These are phyloP conservation scores for Candida qinlingensis DNA, from an alignment of 805 yeast genomes.

Conservation along the genomic window DNA sequence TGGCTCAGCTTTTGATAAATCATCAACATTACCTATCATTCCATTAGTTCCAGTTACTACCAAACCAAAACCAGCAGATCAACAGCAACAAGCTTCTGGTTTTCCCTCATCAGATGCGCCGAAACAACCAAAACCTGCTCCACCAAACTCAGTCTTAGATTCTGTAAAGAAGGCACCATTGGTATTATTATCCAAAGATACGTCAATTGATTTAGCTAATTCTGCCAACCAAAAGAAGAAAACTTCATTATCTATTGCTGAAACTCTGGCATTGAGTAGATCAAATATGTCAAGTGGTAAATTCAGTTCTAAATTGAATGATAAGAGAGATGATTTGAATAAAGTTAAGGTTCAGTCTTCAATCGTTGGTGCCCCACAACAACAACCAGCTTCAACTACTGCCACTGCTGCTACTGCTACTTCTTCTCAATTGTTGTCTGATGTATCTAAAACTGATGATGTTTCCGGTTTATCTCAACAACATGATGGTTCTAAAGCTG, in stretches of 20 bases:
- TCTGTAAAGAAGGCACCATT: slow-evolving; percentile 19
- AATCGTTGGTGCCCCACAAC: no score
- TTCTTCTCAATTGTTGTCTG: no score
- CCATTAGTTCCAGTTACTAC: not conserved
- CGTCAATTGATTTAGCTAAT: slow-evolving; percentile 23
- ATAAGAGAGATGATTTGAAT: slow-evolving; percentile 1
- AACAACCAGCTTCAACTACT: no score
- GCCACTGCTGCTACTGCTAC: no score
- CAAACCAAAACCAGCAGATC: not conserved
- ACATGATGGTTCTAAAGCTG: not conserved
- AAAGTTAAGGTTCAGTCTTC: not conserved
- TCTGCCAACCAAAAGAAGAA: slow-evolving; percentile 22
- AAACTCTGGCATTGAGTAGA: slow-evolving; percentile 51
- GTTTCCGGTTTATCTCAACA: not conserved
- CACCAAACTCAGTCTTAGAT: slow-evolving; percentile 18
- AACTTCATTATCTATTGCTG: slow-evolving; percentile 47
- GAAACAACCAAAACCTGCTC: slow-evolving; percentile 20
- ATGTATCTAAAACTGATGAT: not conserved
- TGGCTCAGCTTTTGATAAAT: not conserved
- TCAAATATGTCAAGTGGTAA: slow-evolving; percentile 36
- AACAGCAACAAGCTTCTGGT: not conserved
- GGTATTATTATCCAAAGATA: slow-evolving; percentile 22
- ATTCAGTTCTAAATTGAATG: slow-evolving; percentile 23
- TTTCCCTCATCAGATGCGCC: not conserved
- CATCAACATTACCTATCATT: not conserved